Conservation (phyloP, 1,284 basidiomycete species). For the Puccinia triticina region DNA sequence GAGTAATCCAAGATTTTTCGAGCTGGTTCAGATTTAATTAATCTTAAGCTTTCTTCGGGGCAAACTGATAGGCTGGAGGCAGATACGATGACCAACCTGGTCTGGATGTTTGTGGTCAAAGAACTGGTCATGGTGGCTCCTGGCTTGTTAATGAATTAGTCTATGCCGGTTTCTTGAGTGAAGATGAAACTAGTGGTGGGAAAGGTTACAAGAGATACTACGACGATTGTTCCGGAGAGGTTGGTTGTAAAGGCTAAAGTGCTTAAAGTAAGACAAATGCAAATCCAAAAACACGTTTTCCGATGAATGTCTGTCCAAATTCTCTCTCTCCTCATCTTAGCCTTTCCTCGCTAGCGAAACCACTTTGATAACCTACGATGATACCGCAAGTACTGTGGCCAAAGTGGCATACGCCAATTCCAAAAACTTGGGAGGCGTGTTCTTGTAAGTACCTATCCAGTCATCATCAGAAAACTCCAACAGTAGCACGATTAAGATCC, state of each 20-base stretch:
- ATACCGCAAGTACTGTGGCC: conserved; percentile 27
- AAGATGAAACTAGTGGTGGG: conserved; percentile 28
- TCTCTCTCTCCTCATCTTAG: conserved; percentile 13
- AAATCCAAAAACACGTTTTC: not conserved
- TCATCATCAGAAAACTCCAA: not conserved
- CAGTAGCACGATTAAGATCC: not conserved
- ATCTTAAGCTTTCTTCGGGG: not conserved
- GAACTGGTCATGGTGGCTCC: conserved; percentile 11
- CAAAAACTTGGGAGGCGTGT: conserved; percentile 25
- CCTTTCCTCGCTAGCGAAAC: conserved; percentile 45
- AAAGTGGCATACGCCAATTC: conserved; percentile 28
- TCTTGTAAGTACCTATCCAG: conserved; percentile 33
- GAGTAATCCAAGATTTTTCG: not conserved
- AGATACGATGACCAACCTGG: conserved; percentile 47
- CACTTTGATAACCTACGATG: conserved; percentile 45
- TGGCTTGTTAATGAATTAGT: conserved; percentile 39
- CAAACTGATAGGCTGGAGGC: conserved; percentile 29
- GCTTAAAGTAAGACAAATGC: no score
- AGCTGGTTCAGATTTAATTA: not conserved
- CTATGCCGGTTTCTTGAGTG: conserved; percentile 29
- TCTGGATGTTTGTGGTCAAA: conserved; percentile 45
- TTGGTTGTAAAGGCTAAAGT: not conserved
- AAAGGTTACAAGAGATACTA: conserved; percentile 40
- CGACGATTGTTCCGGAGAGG: conserved; percentile 40
- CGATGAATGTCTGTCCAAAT: not conserved